Evolutionary conservation across 306 rosid species (phyloP), one percentile per base, ranked within the genome.

Genomic region (Sphenostylis stenocarpa): DNA sequence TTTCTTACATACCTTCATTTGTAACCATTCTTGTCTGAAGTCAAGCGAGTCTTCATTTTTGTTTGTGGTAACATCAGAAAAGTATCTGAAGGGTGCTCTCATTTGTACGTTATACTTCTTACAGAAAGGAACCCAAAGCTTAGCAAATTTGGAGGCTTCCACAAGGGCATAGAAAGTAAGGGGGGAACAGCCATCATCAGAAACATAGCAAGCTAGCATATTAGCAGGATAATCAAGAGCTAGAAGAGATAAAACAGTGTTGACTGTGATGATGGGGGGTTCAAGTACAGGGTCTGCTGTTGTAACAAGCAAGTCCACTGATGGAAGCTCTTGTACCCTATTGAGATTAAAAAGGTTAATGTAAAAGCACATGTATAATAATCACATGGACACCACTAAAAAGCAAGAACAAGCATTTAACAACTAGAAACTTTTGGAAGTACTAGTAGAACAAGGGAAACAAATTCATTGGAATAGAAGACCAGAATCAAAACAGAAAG

Each of bases 141-240:
- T 64, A 2, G 97, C 92, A 60, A 87, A 91, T 56, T 86, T 75
- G 12, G 87, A 84, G 31, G 91, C 88, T 77, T 87, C 86, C 3
- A 78, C 20, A 66, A 91, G 97, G 14, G 86, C 87, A 70, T 83
- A 83, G 11, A 77, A 86, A 38, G 85, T 84, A 26, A 89, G 36
- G 56, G 88, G 87, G 6, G 97, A 89, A 34, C 89, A 89, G 0
- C 87, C 97, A 86, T 91, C 97, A 52, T 91, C 97, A 0, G 94
- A 89, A 9, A 91, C 91, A 67, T 91, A 91, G 81, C 94, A 91
- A 74, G 94, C 92, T 31, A 91, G 74, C 77, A 87, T 91, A 63
- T 86, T 28, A 57, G 86, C 9, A 0, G 94, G 97, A 24, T 91
- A 91, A 47, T 91, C 91, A 31, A 91, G 39, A 0, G 97, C 90